Percentiles rank a stretch among this genome's conserved stretches.
These are phyloP conservation scores for Rhizopogon rudus DNA, from an alignment of 768 basidiomycete species.

Conservation along the genomic window DNA sequence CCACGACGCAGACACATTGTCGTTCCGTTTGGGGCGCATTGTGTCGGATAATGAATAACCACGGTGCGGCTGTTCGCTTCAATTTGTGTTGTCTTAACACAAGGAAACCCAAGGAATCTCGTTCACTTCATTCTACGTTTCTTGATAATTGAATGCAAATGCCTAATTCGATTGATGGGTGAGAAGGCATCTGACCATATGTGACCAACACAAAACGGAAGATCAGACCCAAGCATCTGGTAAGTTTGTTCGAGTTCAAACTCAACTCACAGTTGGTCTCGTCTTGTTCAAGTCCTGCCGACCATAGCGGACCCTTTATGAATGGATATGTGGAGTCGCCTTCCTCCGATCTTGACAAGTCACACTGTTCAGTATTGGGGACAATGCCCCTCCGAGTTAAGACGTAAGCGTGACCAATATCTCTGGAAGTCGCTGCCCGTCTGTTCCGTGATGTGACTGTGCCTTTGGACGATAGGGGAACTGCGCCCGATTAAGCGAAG, in stretches of 20 bases:
- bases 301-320: conserved; percentile 22
- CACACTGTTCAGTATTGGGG: conserved; percentile 4
- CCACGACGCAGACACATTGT: background rate
- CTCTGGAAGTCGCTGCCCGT: background rate
- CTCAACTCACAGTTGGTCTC: conserved; percentile 16
- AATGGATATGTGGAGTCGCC: conserved; percentile 9
- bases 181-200: conserved; percentile 23
- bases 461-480: background rate
- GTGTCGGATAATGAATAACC: background rate
- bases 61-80: conserved; percentile 5
- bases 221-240: conserved; percentile 21
- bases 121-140: background rate
- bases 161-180: conserved; percentile 30
- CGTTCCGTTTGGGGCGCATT: background rate
- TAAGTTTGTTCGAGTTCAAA: conserved; percentile 30
- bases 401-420: conserved; percentile 16
- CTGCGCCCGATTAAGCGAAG: background rate
- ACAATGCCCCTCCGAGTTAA: conserved; percentile 5
- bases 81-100: background rate
- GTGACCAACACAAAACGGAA: conserved; percentile 24
- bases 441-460: background rate
- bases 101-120: background rate
- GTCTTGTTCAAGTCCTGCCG: conserved; percentile 23
- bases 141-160: background rate
- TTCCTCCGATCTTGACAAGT: conserved; percentile 22